These are phyloP conservation scores for Theobroma grandiflorum DNA, from an alignment of 441 rosid species.

Conservation along the genomic window DNA sequence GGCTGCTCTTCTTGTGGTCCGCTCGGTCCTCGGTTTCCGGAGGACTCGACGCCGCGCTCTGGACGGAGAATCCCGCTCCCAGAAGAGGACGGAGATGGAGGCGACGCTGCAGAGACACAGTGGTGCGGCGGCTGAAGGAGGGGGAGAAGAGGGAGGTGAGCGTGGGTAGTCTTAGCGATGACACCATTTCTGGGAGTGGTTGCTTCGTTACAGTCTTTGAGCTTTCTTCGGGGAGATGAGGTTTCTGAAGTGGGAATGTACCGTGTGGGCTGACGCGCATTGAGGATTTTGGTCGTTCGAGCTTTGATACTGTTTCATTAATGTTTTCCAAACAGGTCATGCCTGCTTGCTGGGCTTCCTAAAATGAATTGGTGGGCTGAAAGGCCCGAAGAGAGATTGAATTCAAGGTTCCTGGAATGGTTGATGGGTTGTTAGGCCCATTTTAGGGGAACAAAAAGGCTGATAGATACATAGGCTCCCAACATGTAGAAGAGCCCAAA, in stretches of 20 bases:
- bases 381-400: background rate
- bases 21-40: constrained; percentile 60
- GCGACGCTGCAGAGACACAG: constrained; percentile 42
- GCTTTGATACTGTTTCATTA: background rate
- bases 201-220: background rate
- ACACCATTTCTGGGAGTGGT: constrained; percentile 48
- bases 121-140: constrained; percentile 49
- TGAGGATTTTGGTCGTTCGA: background rate
- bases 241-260: background rate
- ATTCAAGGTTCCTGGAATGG: no score
- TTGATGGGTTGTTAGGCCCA: no score
- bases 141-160: constrained; percentile 60
- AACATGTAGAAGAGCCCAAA: background rate
- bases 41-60: constrained; percentile 56
- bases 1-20: constrained; percentile 41
- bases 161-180: constrained; percentile 65
- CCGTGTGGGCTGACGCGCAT: background rate
- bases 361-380: background rate
- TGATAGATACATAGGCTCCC: no score
- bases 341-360: background rate
- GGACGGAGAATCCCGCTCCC: constrained; percentile 54
- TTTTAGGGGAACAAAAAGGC: no score
- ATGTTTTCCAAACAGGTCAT: background rate
- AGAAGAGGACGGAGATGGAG: constrained; percentile 36
- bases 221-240: constrained; percentile 29